Evolutionary conservation across 768 basidiomycete genomes (phyloP).

Genomic region (Filobasidium wieringae): DNA sequence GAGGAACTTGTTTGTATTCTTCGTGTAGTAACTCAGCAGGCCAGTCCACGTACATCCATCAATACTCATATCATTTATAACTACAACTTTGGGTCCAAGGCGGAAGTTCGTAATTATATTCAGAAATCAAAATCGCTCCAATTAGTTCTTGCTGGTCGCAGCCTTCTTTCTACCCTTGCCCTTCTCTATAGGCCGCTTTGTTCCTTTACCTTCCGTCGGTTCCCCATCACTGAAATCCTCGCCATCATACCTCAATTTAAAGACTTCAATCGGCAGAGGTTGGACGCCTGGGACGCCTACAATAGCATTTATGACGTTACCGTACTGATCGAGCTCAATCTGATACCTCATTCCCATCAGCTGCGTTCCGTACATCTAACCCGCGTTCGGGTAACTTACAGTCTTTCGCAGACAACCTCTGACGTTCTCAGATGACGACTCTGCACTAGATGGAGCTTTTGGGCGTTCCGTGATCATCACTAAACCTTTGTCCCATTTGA

Average conservation of each 20-base stretch:
- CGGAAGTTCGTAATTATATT: too few species aligned
- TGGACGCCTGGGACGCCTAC: neutral
- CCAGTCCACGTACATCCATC: too few species aligned
- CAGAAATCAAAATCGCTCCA: too few species aligned
- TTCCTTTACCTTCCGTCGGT: neutral
- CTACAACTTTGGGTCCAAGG: too few species aligned
- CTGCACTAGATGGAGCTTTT: neutral
- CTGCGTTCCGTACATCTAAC: too few species aligned
- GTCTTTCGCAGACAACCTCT: constrained; percentile 18
- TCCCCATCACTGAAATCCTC: constrained; percentile 4
- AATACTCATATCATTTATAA: too few species aligned
- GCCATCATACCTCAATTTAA: constrained; percentile 8
- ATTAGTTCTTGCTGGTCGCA: neutral
- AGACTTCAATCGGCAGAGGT: constrained; percentile 1
- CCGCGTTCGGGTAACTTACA: neutral
- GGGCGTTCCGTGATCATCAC: constrained; percentile 16
- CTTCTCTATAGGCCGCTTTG: neutral
- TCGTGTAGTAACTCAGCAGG: too few species aligned
- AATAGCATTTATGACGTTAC: constrained; percentile 25
- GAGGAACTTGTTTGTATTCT: too few species aligned
- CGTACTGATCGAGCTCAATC: constrained; percentile 31
- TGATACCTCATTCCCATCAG: too few species aligned
- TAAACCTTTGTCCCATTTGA: constrained; percentile 37
- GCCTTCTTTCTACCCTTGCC: neutral
- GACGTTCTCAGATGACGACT: neutral